Base-by-base conservation (phyloP, 768 basidiomycete genomes). In the Terana coerulea region DNA sequence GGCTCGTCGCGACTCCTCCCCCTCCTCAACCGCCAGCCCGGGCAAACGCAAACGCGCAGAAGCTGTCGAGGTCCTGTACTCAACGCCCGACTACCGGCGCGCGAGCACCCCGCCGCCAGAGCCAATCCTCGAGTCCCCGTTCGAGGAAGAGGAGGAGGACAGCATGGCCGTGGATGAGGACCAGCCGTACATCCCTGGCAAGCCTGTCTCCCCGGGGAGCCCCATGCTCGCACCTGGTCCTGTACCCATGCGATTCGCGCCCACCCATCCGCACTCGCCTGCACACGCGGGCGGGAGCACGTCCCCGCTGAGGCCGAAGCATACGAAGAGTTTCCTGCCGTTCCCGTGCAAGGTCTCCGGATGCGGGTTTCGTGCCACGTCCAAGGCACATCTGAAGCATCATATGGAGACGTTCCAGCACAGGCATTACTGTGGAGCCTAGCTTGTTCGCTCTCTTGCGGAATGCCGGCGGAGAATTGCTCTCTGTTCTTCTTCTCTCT, bases 351-450 rank as follows among this genome's bases (percentile, higher is more conserved):
- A 26, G 36, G 48, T 53, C 10, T 33, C 29, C 8, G 42, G 42
- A 15, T 53, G 52, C 40, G 8, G 25, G 19, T 53, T 53, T 28
- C 25, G n/a, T 9, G 43, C 49, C n/a, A 43, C 54, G 2, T 43
- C 42, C 2, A n/a, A 31, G 3, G 39, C 39, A 24, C 54, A 55
- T 33, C 41, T 51, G 17, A 46, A 37, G 19, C 54, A 55, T 25
- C 54, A 55, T 21, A 22, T 46, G 29, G 28, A 41, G 19, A 55
- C 49, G 10, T 49, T 49, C 9, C 49, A 51, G 44, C 54, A 55
- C 26, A 34, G 46, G 12, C 45, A n/a, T n/a, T n/a, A n/a, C n/a
- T n/a, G n/a, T n/a, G n/a, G n/a, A n/a, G n/a, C n/a, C n/a, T n/a
- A n/a, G n/a, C n/a, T n/a, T n/a, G n/a, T n/a, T n/a, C n/a, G n/a